Conservation (phyloP, 805 yeast genomes). For the Wickerhamiella bombiphila region DNA sequence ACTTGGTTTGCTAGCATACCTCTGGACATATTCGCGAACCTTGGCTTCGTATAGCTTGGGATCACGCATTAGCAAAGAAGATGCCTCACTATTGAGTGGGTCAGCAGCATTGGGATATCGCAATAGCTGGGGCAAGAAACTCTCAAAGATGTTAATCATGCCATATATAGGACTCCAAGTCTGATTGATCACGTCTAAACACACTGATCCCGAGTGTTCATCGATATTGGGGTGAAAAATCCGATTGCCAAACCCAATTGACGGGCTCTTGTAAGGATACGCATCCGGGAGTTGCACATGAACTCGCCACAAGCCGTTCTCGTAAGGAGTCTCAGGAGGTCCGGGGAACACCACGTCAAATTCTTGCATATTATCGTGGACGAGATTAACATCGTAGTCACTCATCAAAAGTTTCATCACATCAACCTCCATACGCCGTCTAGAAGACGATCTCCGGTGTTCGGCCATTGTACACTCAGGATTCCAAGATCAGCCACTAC, state of each 20-base stretch:
- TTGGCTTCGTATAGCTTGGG: conserved; percentile 48
- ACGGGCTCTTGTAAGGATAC: conserved; percentile 90
- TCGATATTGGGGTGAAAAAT: conserved; percentile 95
- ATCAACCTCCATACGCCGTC: conserved; percentile 75
- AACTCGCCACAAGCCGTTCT: conserved; percentile 77
- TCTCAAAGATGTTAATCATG: conserved; percentile 75
- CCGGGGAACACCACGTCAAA: conserved; percentile 76
- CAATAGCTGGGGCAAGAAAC: conserved; percentile 80
- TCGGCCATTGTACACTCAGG: no score
- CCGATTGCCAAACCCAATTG: conserved; percentile 82
- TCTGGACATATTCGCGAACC: conserved; percentile 54
- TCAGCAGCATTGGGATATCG: conserved; percentile 90
- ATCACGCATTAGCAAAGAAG: conserved; percentile 59
- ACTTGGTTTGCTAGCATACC: conserved; percentile 34
- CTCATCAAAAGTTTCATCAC: conserved; percentile 94
- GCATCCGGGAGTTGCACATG: conserved; percentile 91
- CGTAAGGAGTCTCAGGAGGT: conserved; percentile 77
- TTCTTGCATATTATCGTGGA: conserved; percentile 76
- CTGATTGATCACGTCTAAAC: conserved; percentile 90
- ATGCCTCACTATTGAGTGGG: conserved; percentile 85
- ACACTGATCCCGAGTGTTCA: conserved; percentile 74
- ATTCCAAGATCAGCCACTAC: no score
- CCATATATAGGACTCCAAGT: conserved; percentile 99
- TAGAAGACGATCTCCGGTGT: conserved; percentile 12
- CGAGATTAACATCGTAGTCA: conserved; percentile 72